Base-by-base conservation (phyloP, 306 rosid genomes). In the Citrullus amarus region DNA sequence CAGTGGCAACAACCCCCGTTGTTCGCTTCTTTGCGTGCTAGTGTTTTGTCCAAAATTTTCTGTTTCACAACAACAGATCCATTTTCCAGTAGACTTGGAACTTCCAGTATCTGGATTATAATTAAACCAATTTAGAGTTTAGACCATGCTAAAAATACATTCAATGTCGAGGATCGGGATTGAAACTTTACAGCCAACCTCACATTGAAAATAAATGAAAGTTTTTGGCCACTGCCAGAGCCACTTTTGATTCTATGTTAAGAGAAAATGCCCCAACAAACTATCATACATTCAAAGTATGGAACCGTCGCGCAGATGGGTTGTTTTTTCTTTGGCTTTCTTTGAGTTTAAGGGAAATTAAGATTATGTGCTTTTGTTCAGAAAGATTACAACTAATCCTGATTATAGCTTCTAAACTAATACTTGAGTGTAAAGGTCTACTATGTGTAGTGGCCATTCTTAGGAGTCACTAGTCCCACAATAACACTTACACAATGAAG, bases 31-130 rank as follows among this genome's bases (percentile, higher is more conserved):
- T 82, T 82, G 10, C 78, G 78, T 80, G 84, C 86, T 63, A 41
- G 89, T 76, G 83, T 83, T 59, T 56, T 91, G 86, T 84, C 83
- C 46, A 87, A 75, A 73, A 82, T 75, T 17, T 79, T 82, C 79
- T 85, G 83, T 84, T 85, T 90, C 43, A 80, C 81, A 22, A 68
- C 76, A 38, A 69, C 79, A 46, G 92, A 88, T 67, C 91, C 92
- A 85, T 88, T 90, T 85, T 87, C 91, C 82, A 87, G 34, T n/a
- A 90, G 91, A 79, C 88, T 85, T 17, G 95, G 95, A 79, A 82
- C 87, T 79, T 88, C 89, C 92, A 84, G 83, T 71, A 90, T 88
- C 95, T 90, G 68, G 58, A 71, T 25, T 71, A 22, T 41, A 71
- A 25, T 41, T 32, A 43, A 69, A 69, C 54, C 75, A 43, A 6